Percentiles rank a stretch among this genome's conserved stretches.
phyloP scores from a whole-genome alignment of 805 yeast species.

The Cyberlindnera lachancei region DNA sequence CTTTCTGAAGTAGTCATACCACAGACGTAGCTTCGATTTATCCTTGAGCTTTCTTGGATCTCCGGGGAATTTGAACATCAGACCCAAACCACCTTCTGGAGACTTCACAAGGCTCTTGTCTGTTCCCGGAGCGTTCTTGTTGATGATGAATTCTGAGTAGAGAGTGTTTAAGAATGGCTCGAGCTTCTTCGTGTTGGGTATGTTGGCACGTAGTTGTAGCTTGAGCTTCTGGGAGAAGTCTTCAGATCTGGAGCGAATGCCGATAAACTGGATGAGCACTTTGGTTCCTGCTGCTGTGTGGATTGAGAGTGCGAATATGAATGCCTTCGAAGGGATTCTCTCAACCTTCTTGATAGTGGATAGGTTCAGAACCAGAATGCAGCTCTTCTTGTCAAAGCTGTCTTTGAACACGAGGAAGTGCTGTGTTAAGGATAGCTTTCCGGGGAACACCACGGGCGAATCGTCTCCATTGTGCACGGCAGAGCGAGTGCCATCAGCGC shows the following conservation, averaged over 20 bases:
- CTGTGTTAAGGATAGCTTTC: constrained; percentile 65
- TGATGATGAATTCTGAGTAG: constrained; percentile 80
- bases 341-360: constrained; percentile 81
- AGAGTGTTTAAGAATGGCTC: constrained; percentile 61
- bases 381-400: constrained; percentile 57
- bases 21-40: constrained; percentile 76
- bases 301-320: constrained; percentile 71
- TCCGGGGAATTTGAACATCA: constrained; percentile 82
- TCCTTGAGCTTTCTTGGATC: constrained; percentile 71
- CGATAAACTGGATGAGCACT: constrained; percentile 66
- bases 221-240: constrained; percentile 67
- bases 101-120: constrained; percentile 36
- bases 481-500: not conserved
- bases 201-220: constrained; percentile 51
- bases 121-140: constrained; percentile 32
- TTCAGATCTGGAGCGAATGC: constrained; percentile 73
- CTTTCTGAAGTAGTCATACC: constrained; percentile 85
- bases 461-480: not conserved
- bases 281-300: constrained; percentile 58
- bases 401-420: constrained; percentile 73
- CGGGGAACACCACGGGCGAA: constrained; percentile 35
- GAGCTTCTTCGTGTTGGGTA: constrained; percentile 52
- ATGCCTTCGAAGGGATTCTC: constrained; percentile 68
- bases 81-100: constrained; percentile 83
- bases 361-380: constrained; percentile 64